Base-by-base conservation (phyloP, 2,329 filamentous ascomycete genomes). In the Cercospora sp. region DNA sequence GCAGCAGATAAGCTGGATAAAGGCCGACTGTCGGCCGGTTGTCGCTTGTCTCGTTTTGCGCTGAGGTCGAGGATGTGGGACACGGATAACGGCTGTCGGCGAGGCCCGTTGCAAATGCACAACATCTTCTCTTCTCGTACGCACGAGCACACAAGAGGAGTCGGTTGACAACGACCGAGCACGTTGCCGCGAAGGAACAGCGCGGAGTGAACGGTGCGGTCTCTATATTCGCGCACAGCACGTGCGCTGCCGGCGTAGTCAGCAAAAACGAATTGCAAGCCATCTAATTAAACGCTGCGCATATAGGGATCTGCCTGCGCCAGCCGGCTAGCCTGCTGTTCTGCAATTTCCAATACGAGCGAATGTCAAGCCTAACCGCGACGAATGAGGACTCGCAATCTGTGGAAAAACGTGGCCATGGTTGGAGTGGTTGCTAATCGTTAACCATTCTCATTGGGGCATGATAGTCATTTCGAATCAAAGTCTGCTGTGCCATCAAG, bases 391-490 rank as follows among this genome's bases (percentile, higher is more conserved):
- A 57, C 23, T 58, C 33, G 30, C 62, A 64, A 33, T 42, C 5
- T n/a, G 18, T 26, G 31, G 20, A 55, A 39, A 23, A 20, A 28
- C 20, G 51, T 39, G 51, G 28, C 31, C n/a, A 23, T 26, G 51
- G 18, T 57, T 26, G 30, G 51, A 33, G 48, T 64, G 62, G 55
- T 58, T 59, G 51, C 48, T 55, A 30, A 51, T 68, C 63, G 67
- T 68, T 39, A 66, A 65, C 63, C 63, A 63, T 68, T 65, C 42
- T 63, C 53, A 64, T 65, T 60, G 63, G 66, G 59, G 63, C 66
- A 48, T 68, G 63, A 68, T 57, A 64, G 60, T 68, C 67, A 66
- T 68, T 66, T 45, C 63, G 60, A 68, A 66, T 60, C 39, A 64
- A 66, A 68, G 59, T 58, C 59, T 68, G 67, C 36, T 55, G 60